A percentile compares a stretch with the other conserved stretches of the same genome.
phyloP scores from a whole-genome alignment of 805 yeast species.

The Yarrowia sp. region DNA sequence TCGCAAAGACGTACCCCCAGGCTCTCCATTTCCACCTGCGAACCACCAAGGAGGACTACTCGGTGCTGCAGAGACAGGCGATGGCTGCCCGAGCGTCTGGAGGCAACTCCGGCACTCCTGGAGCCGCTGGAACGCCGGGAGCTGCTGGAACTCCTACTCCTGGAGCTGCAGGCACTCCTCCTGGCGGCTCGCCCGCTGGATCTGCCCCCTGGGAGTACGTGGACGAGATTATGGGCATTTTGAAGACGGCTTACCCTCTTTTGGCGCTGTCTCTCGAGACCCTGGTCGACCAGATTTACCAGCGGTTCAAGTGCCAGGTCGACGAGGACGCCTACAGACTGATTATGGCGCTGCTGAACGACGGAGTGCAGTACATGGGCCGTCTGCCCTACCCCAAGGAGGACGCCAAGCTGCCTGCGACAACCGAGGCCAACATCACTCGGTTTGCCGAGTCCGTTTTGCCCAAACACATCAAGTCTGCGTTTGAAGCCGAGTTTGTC shows the following conservation, averaged over 20 bases:
- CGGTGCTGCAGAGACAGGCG: conserved; percentile 82
- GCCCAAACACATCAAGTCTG: conserved; percentile 86
- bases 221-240: conserved; percentile 88
- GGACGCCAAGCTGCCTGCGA: conserved; percentile 86
- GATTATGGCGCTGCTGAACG: conserved; percentile 89
- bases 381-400: conserved; percentile 86
- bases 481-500: conserved; percentile 91
- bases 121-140: conserved; percentile 4
- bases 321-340: conserved; percentile 96
- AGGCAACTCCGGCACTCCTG: not conserved
- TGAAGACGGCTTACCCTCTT: conserved; percentile 95
- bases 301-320: conserved; percentile 88
- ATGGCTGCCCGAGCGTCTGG: conserved; percentile 52
- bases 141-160: conserved; percentile 8
- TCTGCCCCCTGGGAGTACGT: conserved; percentile 91
- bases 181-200: conserved; percentile 40
- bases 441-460: conserved; percentile 92
- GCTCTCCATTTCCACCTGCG: conserved; percentile 95
- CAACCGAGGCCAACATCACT: conserved; percentile 86
- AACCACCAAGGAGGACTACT: conserved; percentile 93
- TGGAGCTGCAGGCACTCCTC: conserved; percentile 14
- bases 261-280: conserved; percentile 93
- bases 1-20: conserved; percentile 97
- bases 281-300: conserved; percentile 92
- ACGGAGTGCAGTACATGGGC: conserved; percentile 89